Evolutionary conservation across 371 early-diverging fungal genomes (phyloP), one percentile per base, ranked within the genome.

Genomic region (Syncephalastrum monosporum): DNA sequence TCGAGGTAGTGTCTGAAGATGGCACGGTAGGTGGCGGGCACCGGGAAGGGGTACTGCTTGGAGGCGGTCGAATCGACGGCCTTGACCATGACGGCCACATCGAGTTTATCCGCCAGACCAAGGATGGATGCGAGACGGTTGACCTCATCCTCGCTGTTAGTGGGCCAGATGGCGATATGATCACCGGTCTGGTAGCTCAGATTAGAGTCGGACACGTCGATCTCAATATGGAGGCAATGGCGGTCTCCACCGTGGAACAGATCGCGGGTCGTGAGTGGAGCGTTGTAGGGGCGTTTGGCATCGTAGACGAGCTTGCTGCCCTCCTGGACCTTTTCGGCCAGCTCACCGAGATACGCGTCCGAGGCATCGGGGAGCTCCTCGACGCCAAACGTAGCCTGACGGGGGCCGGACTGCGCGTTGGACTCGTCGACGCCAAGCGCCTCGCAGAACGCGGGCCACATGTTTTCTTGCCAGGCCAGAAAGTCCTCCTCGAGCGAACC

Each of bases 401-500:
- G 65, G 7, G 70, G 72, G 16, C 71, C 69, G 38, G 62, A 53
- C 43, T 65, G 57, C 29, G 74, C 64, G 43, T 72, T 64, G 50
- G 67, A 75, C 56, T 81, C 70, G 45, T 88, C 85, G 10, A 94
- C 76, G 29, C 86, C 87, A 63, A 91, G 79, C 48, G 82, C 81
- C 47, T 82, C 81, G 65, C 91, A 90, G 50, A 94, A 83, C 47
- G 77, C 84, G 45, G 86, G 86, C 87, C 95, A 83, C 69, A 89
- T 82, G 19, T 78, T 79, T 7, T 91, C 91, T 75, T 94, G 93
- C 98, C 98, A 98, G 29, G 85, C 81, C 56, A 94, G 69, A 65
- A 92, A 98, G 70, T 97, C 96, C 55, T 96, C 97, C 68, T 98
- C 98, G 49, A 98, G 69, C 46, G 91, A 92, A 21, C 82, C 87